Conservation (phyloP, 2,329 filamentous ascomycete genomes). For the Zymoseptoria crescenta region DNA sequence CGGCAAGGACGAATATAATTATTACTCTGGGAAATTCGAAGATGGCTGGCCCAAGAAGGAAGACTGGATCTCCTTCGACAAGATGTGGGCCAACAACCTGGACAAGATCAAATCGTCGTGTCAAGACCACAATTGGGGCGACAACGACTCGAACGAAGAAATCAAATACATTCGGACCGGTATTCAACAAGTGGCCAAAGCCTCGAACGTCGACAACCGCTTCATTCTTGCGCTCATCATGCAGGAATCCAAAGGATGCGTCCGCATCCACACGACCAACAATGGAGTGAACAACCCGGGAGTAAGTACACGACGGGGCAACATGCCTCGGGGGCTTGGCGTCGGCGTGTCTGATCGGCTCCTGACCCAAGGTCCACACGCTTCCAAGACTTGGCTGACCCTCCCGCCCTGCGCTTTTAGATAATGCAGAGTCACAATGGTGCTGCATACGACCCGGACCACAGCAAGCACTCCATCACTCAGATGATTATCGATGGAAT, state of each 20-base stretch:
- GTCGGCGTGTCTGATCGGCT: too few species aligned
- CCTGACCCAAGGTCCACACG: too few species aligned
- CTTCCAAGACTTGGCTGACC: too few species aligned
- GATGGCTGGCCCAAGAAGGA: conserved; percentile 4
- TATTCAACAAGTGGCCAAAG: conserved; percentile 28
- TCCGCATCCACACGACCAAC: conserved; percentile 35
- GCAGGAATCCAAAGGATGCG: conserved; percentile 41
- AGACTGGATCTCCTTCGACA: conserved; percentile 14
- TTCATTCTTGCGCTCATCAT: conserved; percentile 39
- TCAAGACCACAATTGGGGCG: conserved; percentile 4
- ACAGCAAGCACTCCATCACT: conserved; percentile 19
- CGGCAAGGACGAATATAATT: conserved; percentile 7
- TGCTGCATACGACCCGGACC: conserved; percentile 16
- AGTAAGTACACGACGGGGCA: too few species aligned
- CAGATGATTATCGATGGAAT: conserved; percentile 39
- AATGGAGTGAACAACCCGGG: conserved; percentile 38
- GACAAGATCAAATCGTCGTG: conserved; percentile 3
- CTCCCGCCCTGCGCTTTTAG: too few species aligned
- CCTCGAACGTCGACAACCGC: conserved; percentile 32
- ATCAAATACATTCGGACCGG: conserved; percentile 32
- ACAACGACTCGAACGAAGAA: conserved; percentile 23
- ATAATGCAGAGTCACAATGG: conserved; percentile 41
- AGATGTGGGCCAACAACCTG: conserved; percentile 26
- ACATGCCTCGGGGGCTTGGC: too few species aligned
- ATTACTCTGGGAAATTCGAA: conserved; percentile 6